Evolutionary conservation across 2,329 filamentous ascomycete genomes (phyloP), one percentile per base, ranked within the genome.

Genomic region (Chaetomium sp.): DNA sequence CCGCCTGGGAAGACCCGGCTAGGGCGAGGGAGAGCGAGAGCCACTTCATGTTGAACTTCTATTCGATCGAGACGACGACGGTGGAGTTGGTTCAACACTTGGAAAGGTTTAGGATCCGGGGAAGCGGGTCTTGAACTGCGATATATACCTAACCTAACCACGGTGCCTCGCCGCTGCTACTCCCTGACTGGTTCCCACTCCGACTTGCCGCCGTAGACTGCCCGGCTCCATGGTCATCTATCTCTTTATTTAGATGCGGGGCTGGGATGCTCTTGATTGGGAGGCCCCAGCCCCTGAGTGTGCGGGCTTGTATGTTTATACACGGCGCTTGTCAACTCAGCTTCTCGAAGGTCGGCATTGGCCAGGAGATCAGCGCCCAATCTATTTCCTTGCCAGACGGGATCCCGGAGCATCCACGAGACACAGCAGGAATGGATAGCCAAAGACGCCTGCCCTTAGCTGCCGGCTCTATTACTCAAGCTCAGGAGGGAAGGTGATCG

Each of bases 1-100:
- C 72, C 21, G 72, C 72, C 25, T 72, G 45, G 47, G 63, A 66
- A 5, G 60, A 42, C 38, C 66, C 67, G 51, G 65, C 59, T 35
- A 71, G 60, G 35, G 57, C 60, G 54, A 70, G 42, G 31, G 69
- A 57, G 63, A 58, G 47, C 7, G 55, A 47, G n/a, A 59, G 49
- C 47, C 47, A 63, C 61, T 63, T 63, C 61, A 63, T 64, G 12
- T 55, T 21, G 59, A 47, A 57, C 53, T n/a, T 25, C n/a, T n/a
- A 13, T 19, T 49, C 38, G 29, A 23, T 29, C 19, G 23, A 12
- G 21, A n/a, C 23, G 21, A n/a, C 9, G 8, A 35, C 21, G 31
- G 31, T 31, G 21, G 16, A 42, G 35, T 53, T 29, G 29, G 29
- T 23, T 27, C 38, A 53, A 29, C 19, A 27, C 21, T 21, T 21